phyloP scores from a whole-genome alignment of 2,329 filamentous ascomycete genomes.

The Bipolaris victoriae region DNA sequence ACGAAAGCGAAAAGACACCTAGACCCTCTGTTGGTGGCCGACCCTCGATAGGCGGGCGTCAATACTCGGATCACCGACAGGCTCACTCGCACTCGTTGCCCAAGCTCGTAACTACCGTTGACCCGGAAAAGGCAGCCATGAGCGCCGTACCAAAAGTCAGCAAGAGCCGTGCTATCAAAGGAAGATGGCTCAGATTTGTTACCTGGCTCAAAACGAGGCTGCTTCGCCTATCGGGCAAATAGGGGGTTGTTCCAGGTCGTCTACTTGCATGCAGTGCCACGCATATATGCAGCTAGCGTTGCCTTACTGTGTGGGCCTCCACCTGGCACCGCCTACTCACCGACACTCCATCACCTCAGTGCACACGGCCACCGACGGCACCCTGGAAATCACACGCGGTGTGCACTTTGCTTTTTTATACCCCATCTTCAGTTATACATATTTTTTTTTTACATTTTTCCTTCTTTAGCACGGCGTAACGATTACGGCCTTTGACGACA shows the following conservation, averaged over 20 bases:
- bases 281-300: slow-evolving; percentile 1
- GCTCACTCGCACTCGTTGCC: slow-evolving; percentile 46
- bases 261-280: slow-evolving; percentile 4
- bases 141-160: slow-evolving; percentile 38
- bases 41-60: slow-evolving; percentile 43
- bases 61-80: slow-evolving; percentile 48
- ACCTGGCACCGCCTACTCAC: neutral
- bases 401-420: slow-evolving; percentile 7
- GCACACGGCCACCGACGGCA: neutral
- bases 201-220: slow-evolving; percentile 64
- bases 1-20: slow-evolving; percentile 39
- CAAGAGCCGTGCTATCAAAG: slow-evolving; percentile 47
- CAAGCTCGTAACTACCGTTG: slow-evolving; percentile 37
- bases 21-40: slow-evolving; percentile 38
- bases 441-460: slow-evolving; percentile 6
- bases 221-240: slow-evolving; percentile 53
- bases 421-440: slow-evolving; percentile 10
- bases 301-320: neutral
- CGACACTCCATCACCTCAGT: neutral
- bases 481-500: slow-evolving; percentile 27
- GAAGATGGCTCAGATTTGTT: slow-evolving; percentile 61
- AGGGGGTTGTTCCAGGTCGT: neutral
- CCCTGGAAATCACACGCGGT: neutral
- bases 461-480: slow-evolving; percentile 32
- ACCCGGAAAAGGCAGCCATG: slow-evolving; percentile 38